These are phyloP conservation scores for Globisporangium lucens DNA, from an alignment of 352 stramenopile species.

Conservation along the genomic window DNA sequence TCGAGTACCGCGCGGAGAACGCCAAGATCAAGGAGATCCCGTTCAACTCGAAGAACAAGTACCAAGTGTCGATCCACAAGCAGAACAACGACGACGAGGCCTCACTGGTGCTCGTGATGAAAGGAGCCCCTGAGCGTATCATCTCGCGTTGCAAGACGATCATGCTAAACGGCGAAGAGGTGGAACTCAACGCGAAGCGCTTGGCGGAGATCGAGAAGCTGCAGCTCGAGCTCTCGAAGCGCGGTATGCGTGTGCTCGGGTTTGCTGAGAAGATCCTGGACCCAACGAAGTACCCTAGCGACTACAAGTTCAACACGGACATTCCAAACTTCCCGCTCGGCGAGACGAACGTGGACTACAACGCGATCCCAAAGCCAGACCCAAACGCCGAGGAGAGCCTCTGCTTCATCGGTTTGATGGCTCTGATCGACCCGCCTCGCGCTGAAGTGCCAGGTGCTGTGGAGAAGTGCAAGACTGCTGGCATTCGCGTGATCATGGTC, in stretches of 20 bases:
- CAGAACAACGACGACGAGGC: constrained; percentile 70
- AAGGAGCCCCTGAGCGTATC: constrained; percentile 96
- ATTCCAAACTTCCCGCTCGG: constrained; percentile 20
- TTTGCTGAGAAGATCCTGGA: constrained; percentile 59
- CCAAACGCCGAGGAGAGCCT: constrained; percentile 62
- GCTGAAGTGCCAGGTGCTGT: constrained; percentile 85
- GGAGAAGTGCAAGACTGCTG: constrained; percentile 90
- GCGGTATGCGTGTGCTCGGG: constrained; percentile 58
- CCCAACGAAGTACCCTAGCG: constrained; percentile 28
- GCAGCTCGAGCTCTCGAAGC: constrained; percentile 56
- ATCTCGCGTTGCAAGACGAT: constrained; percentile 88
- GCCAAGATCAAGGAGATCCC: constrained; percentile 80
- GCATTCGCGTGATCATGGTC: constrained; percentile 94
- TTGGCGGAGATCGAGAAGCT: constrained; percentile 59
- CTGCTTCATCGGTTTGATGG: constrained; percentile 95
- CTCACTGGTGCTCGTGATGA: constrained; percentile 87
- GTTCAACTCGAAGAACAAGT: constrained; percentile 89
- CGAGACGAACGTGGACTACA: constrained; percentile 48
- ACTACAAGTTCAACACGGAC: constrained; percentile 77
- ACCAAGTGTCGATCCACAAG: constrained; percentile 77
- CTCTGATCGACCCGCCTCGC: constrained; percentile 95
- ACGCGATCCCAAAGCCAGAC: constrained; percentile 48
- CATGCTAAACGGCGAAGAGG: constrained; percentile 55
- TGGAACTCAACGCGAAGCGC: constrained; percentile 79
- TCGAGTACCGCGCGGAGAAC: constrained; percentile 63